These are phyloP conservation scores for Capsicum chinense DNA, from an alignment of 257 asterid genomes.

Conservation along the genomic window DNA sequence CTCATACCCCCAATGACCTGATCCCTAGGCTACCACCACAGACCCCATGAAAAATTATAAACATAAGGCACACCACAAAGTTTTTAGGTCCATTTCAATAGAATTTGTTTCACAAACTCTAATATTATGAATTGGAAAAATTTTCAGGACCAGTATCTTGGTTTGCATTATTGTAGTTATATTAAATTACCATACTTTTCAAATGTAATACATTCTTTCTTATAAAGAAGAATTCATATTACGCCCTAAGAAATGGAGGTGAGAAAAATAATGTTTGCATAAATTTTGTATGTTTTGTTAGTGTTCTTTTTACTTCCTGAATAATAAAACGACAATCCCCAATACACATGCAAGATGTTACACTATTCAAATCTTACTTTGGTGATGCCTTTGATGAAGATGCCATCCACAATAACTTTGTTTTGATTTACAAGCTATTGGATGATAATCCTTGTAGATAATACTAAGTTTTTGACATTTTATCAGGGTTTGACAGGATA, in stretches of 20 bases:
- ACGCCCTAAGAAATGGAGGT: constrained; percentile 23
- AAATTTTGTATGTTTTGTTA: neutral
- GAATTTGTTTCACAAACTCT: too few relatives aligned
- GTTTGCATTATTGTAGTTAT: neutral
- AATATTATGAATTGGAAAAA: neutral
- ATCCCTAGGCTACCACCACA: too few relatives aligned
- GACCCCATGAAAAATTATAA: too few relatives aligned
- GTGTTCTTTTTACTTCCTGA: neutral
- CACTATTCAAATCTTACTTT: constrained; percentile 88
- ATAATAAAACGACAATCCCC: neutral
- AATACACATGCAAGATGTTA: constrained; percentile 77
- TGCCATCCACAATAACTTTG: constrained; percentile 97
- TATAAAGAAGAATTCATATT: neutral
- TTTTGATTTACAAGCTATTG: constrained; percentile 86
- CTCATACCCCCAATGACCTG: too few relatives aligned
- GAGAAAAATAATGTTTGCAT: neutral
- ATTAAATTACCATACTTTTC: neutral
- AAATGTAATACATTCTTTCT: neutral
- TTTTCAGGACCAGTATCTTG: neutral
- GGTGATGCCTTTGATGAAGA: constrained; percentile 99
- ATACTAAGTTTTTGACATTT: neutral
- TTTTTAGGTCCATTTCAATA: too few relatives aligned
- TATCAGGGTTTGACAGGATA: neutral
- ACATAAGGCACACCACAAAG: too few relatives aligned
- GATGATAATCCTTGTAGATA: constrained; percentile 64